These are phyloP conservation scores for Colletotrichum cordylinicola DNA, from an alignment of 2,329 filamentous ascomycete species.

Conservation along the genomic window DNA sequence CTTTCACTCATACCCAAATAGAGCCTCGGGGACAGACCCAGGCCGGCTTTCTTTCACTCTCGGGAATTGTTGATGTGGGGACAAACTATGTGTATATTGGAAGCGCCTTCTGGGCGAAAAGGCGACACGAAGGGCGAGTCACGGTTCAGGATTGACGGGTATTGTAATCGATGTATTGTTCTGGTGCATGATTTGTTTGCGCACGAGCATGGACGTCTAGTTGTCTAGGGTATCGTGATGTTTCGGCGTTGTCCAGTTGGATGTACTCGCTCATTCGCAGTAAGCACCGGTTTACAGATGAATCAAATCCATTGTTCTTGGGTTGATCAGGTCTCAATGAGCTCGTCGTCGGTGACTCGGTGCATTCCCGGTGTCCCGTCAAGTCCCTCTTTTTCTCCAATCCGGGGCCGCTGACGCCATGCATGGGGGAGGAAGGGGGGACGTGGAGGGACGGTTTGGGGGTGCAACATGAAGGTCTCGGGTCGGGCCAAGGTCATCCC, in stretches of 20 bases:
- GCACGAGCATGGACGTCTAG: not conserved
- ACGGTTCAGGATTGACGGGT: slow-evolving; percentile 4
- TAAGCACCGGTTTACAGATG: not conserved
- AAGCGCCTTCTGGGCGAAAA: not conserved
- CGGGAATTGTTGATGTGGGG: slow-evolving; percentile 13
- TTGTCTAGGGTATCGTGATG: not conserved
- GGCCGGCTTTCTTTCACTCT: slow-evolving; percentile 21
- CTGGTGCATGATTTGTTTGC: not conserved
- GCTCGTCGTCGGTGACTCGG: not conserved
- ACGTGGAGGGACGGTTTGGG: not conserved
- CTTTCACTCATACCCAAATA: slow-evolving; percentile 24
- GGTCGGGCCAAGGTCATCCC: not conserved
- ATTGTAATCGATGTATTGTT: slow-evolving; percentile 12
- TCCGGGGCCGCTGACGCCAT: slow-evolving; percentile 7
- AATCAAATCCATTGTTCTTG: not conserved
- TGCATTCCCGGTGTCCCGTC: not conserved
- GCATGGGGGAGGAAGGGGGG: not conserved
- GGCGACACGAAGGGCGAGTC: not conserved
- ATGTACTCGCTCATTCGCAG: not conserved
- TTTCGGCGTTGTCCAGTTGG: not conserved
- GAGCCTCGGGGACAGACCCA: slow-evolving; percentile 7
- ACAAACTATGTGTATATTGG: slow-evolving; percentile 18
- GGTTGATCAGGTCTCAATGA: not conserved
- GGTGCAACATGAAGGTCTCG: not conserved
- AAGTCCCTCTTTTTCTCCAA: slow-evolving; percentile 11